Evolutionary conservation across 2,329 filamentous ascomycete genomes (phyloP), one percentile per base, ranked within the genome.

Genomic region (Bertia moriformis): DNA sequence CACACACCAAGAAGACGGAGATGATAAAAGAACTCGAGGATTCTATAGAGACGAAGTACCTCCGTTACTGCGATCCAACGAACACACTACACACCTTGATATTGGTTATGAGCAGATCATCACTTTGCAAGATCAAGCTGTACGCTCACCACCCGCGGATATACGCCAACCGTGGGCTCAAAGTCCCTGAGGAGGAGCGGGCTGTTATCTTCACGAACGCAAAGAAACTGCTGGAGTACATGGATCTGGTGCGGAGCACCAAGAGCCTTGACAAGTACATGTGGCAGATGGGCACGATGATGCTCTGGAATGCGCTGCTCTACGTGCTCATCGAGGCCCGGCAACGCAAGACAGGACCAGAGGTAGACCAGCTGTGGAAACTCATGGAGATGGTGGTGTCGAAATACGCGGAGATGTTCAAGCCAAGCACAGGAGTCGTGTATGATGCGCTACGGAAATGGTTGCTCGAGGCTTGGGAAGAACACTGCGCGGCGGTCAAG

Each of bases 271-370:
- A 46, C 1, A 54, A 53, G 38, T 56, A 48, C 33, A 44, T 24
- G 39, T 49, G 49, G 49, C 48, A 47, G 18, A 42, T 52, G n/a
- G 46, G 49, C 35, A 47, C 49, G 14, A 48, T 45, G 22, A 47
- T 49, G 39, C 38, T 56, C 14, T 57, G 54, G 53, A 49, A 54
- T 39, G 49, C 48, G 2, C 42, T 54, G 14, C 46, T 55, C 3
- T 52, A 49, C 39, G 50, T 53, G 38, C 51, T 56, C 18, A 49
- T 55, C 36, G 53, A 51, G 37, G 42, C 44, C 19, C 46, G 49
- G 19, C 46, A 48, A 19, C 47, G 48, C 14, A 48, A 46, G 42
- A 48, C 39, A 12, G 49, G 51, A 1, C 42, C 47, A 10, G 50
- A 55, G 18, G 46, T 55, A 10, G 53, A 54, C 17, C 43, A 41